Evolutionary conservation across 1,284 basidiomycete genomes (phyloP).

Genomic region (Trichosporon ovoides): DNA sequence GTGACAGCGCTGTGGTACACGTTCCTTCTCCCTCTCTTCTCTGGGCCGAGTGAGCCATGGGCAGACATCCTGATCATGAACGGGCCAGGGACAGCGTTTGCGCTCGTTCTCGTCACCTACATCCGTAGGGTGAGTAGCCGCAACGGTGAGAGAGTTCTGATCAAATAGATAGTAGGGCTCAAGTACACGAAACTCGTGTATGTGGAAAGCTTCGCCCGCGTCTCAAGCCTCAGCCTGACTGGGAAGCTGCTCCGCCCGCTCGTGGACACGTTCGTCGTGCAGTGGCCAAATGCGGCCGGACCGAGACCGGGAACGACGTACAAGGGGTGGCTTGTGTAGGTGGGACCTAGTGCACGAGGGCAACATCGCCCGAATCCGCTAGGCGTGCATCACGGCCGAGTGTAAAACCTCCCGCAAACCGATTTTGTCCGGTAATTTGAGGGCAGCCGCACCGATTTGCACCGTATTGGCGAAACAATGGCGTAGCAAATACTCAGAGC

Average conservation of each 20-base stretch:
- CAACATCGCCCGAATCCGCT: not conserved
- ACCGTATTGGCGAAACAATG: no score
- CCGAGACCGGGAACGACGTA: conserved; percentile 8
- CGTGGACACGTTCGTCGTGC: conserved; percentile 81
- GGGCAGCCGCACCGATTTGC: no score
- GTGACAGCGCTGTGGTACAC: conserved; percentile 57
- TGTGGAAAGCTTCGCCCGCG: conserved; percentile 91
- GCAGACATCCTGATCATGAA: conserved; percentile 82
- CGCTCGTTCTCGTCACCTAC: conserved; percentile 68
- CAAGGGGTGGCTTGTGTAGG: conserved; percentile 18
- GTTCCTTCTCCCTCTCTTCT: conserved; percentile 54
- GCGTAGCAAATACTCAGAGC: no score
- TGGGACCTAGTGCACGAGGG: not conserved
- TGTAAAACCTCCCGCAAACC: no score
- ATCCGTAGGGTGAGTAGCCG: conserved; percentile 63
- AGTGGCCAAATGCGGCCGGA: conserved; percentile 65
- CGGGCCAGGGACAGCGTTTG: conserved; percentile 90
- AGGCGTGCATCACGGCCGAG: not conserved
- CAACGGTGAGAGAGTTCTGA: not conserved
- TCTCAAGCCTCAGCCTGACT: conserved; percentile 73
- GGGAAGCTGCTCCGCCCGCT: conserved; percentile 72
- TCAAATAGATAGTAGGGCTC: conserved; percentile 72
- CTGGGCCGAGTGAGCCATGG: conserved; percentile 48
- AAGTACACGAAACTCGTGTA: conserved; percentile 74
- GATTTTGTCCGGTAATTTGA: no score